These are phyloP conservation scores for Fomitopsis serialis DNA, from an alignment of 768 basidiomycete genomes.

Conservation along the genomic window DNA sequence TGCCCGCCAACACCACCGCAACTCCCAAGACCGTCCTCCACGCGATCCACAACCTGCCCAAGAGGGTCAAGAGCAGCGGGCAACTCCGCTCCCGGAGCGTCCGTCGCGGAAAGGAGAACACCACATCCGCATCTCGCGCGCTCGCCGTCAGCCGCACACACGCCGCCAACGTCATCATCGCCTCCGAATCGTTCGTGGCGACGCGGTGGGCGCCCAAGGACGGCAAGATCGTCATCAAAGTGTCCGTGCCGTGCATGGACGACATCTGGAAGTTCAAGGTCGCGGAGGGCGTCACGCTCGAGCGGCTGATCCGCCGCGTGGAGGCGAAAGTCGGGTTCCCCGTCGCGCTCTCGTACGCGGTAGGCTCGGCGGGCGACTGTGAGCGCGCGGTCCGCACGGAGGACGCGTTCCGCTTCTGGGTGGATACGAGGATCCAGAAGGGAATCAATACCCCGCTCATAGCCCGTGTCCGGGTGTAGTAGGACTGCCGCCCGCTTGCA, in stretches of 20 bases:
- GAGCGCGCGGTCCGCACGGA: conserved; percentile 21
- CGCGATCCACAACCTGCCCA: conserved; percentile 18
- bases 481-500: not conserved
- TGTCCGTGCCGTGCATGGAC: conserved; percentile 33
- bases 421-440: conserved; percentile 25
- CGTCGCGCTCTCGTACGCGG: conserved; percentile 26
- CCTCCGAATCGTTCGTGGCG: not conserved
- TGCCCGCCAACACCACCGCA: not conserved
- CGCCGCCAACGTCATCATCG: not conserved
- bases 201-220: conserved; percentile 27
- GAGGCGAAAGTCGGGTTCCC: conserved; percentile 31
- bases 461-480: conserved; percentile 16
- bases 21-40: conserved; percentile 14
- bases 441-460: conserved; percentile 32
- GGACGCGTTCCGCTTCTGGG: conserved; percentile 29
- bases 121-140: not conserved
- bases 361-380: conserved; percentile 18
- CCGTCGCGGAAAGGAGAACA: conserved; percentile 14
- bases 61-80: conserved; percentile 10
- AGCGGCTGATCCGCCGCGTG: conserved; percentile 27
- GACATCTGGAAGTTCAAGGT: conserved; percentile 36
- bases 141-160: not conserved
- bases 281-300: conserved; percentile 25
- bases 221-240: conserved; percentile 33
- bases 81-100: not conserved